These are phyloP conservation scores for Carallia brachiata DNA, from an alignment of 345 rosid genomes.

Conservation along the genomic window DNA sequence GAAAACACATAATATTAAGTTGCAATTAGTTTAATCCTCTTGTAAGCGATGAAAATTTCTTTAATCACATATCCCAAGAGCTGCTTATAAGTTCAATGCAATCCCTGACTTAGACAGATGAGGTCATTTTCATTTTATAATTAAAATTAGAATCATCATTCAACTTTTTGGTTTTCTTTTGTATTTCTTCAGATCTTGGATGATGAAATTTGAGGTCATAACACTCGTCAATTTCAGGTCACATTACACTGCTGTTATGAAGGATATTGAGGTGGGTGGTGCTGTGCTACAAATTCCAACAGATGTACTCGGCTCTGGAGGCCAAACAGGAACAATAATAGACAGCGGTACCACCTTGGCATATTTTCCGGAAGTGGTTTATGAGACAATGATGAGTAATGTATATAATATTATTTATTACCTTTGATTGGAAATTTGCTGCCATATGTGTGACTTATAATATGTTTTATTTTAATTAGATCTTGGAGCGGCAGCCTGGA, in stretches of 20 bases:
- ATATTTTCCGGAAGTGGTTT: constrained; percentile 62
- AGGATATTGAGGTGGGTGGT: constrained; percentile 67
- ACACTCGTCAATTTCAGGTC: constrained; percentile 44
- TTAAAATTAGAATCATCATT: not conserved
- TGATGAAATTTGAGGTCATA: constrained; percentile 15
- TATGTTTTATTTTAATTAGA: constrained; percentile 36
- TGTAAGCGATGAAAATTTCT: no score
- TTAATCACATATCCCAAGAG: no score
- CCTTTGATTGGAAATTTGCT: not conserved
- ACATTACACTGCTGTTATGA: constrained; percentile 81
- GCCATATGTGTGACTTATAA: not conserved
- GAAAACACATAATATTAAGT: no score
- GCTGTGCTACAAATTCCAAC: constrained; percentile 50
- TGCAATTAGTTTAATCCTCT: no score
- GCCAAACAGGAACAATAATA: constrained; percentile 57
- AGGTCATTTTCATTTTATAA: no score
- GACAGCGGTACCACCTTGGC: constrained; percentile 97
- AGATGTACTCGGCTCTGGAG: constrained; percentile 43
- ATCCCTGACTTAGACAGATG: no score
- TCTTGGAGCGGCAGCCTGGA: constrained; percentile 46
- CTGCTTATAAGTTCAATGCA: no score
- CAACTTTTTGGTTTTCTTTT: constrained; percentile 10
- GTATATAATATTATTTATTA: constrained; percentile 25
- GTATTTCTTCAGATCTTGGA: constrained; percentile 4
- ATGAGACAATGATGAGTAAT: constrained; percentile 47